A percentile compares a stretch with the other conserved stretches of the same genome.
phyloP scores from a whole-genome alignment of 495 filamentous ascomycete genomes.

The Tetracladium marchalianum region DNA sequence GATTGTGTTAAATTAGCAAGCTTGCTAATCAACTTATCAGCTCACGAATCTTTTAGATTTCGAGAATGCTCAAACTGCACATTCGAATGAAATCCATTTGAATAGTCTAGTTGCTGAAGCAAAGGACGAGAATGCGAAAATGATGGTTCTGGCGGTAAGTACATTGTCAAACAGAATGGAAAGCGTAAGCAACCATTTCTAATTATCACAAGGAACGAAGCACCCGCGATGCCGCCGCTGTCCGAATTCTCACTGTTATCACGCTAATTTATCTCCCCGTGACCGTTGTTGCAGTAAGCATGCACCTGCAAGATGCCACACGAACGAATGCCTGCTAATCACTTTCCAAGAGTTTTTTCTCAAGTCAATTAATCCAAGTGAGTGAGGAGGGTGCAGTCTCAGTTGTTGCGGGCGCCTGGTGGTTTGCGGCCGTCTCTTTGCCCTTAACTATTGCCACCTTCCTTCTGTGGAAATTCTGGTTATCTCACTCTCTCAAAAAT shows the following conservation, averaged over 20 bases:
- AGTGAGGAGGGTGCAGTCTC: constrained; percentile 8
- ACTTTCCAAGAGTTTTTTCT: constrained; percentile 26
- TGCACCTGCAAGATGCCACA: background rate
- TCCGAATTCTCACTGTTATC: constrained; percentile 28
- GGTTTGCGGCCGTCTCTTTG: constrained; percentile 21
- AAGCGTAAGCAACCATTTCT: background rate
- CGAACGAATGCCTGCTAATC: background rate
- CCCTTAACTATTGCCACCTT: constrained; percentile 26
- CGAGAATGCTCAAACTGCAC: constrained; percentile 6
- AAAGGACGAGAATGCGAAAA: constrained; percentile 12
- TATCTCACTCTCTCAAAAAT: constrained; percentile 5
- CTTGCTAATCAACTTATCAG: background rate
- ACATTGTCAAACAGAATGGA: background rate
- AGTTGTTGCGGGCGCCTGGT: constrained; percentile 15
- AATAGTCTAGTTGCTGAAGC: constrained; percentile 10
- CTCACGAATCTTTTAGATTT: constrained; percentile 18
- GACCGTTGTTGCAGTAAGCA: constrained; percentile 26
- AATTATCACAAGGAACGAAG: constrained; percentile 17
- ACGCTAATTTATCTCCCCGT: constrained; percentile 26
- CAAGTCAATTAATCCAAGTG: constrained; percentile 23
- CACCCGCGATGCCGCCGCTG: constrained; percentile 23
- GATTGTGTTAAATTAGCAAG: background rate
- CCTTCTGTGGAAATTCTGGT: constrained; percentile 22
- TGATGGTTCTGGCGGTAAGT: constrained; percentile 15
- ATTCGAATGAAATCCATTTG: constrained; percentile 15